Evolutionary conservation across 768 basidiomycete genomes (phyloP).

Genomic region (Polyporus arcularius): DNA sequence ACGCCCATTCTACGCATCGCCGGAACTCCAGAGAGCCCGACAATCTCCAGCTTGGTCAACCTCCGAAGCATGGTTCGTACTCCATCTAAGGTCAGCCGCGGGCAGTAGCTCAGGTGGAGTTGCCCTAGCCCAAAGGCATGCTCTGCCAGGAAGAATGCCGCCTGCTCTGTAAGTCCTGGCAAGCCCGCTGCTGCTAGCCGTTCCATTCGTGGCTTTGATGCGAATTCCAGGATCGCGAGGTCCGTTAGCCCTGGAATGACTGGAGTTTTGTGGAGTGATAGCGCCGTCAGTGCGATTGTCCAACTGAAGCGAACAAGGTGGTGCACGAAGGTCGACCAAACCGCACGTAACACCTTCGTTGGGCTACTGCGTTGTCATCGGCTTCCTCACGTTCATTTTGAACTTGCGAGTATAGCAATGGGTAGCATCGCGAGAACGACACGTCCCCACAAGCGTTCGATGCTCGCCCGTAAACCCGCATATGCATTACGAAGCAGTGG

Average conservation of each 20-base stretch:
- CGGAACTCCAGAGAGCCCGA: conserved; percentile 79
- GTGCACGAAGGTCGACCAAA: conserved; percentile 18
- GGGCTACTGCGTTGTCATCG: background rate
- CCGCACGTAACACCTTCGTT: too few species aligned
- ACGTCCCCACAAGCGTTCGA: too few species aligned
- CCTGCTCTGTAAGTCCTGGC: conserved; percentile 81
- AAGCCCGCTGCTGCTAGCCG: conserved; percentile 82
- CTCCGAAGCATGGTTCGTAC: conserved; percentile 68
- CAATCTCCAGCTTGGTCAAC: conserved; percentile 63
- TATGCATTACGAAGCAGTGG: too few species aligned
- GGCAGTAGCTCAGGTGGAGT: conserved; percentile 86
- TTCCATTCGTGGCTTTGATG: conserved; percentile 65
- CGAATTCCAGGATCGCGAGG: conserved; percentile 79
- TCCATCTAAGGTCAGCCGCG: conserved; percentile 73
- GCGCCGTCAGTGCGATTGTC: background rate
- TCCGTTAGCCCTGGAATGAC: conserved; percentile 86
- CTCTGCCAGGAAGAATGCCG: conserved; percentile 75
- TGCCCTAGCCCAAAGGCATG: conserved; percentile 71
- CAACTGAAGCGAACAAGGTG: background rate
- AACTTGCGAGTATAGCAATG: too few species aligned
- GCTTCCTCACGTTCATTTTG: background rate
- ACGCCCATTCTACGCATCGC: conserved; percentile 71
- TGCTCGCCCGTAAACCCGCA: too few species aligned
- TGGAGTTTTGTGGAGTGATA: conserved; percentile 29
- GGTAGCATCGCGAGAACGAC: too few species aligned